Percentiles rank a stretch among this genome's conserved stretches.
Conservation (phyloP, 495 filamentous ascomycete genomes). For the Eremomyces bilateralis region DNA sequence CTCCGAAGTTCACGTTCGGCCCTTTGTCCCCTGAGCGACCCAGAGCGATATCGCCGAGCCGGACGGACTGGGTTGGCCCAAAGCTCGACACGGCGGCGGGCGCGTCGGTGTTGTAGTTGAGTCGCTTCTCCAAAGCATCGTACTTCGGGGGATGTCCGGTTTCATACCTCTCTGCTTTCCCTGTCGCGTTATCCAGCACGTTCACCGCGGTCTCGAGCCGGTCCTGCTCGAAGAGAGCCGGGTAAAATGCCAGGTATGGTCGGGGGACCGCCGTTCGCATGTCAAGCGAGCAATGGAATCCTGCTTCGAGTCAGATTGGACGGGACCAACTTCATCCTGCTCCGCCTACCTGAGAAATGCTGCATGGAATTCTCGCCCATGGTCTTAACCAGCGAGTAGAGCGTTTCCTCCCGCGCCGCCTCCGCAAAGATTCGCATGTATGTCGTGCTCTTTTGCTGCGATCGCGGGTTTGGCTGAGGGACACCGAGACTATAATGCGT, state of each 20-base stretch:
- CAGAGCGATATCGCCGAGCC: slow-evolving; percentile 12
- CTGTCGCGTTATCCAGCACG: slow-evolving; percentile 1
- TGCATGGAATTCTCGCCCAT: slow-evolving; percentile 10
- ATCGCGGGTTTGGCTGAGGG: slow-evolving; percentile 3
- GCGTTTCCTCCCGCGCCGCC: slow-evolving; percentile 1
- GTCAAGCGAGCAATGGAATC: slow-evolving; percentile 9
- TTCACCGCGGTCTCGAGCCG: slow-evolving; percentile 3
- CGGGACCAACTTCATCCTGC: background rate
- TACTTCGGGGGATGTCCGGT: slow-evolving; percentile 7
- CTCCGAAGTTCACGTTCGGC: slow-evolving; percentile 11
- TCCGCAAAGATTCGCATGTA: slow-evolving; percentile 12
- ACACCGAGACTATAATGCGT: slow-evolving; percentile 6
- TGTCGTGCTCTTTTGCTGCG: slow-evolving; percentile 8
- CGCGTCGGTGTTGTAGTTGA: slow-evolving; percentile 3
- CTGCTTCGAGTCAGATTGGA: background rate
- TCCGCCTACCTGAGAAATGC: slow-evolving; percentile 8
- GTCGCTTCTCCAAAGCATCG: slow-evolving; percentile 9
- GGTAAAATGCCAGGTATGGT: slow-evolving; percentile 1
- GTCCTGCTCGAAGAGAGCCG: slow-evolving; percentile 1
- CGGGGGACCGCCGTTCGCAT: slow-evolving; percentile 4
- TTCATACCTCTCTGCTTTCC: no score
- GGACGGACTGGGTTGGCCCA: slow-evolving; percentile 7
- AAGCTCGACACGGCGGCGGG: slow-evolving; percentile 1
- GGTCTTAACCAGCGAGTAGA: slow-evolving; percentile 5
- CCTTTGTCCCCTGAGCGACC: slow-evolving; percentile 15